Percentiles rank a stretch among this genome's conserved stretches.
Evolutionary conservation across 148 eudicot genomes (phyloP).

Genomic region (Fagopyrum tataricum): DNA sequence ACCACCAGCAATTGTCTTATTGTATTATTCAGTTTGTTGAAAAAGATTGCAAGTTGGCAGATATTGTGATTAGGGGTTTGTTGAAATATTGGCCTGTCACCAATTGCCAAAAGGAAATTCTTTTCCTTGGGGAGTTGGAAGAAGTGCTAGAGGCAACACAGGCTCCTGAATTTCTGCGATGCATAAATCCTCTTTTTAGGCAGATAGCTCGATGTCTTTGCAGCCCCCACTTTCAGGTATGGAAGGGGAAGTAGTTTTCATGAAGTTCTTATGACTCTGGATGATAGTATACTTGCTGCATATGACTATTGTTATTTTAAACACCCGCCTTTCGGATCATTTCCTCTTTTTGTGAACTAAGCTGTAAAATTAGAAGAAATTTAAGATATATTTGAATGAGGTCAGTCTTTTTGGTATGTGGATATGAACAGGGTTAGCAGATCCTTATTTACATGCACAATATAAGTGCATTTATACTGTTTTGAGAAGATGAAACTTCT

Average conservation of each 20-base stretch:
- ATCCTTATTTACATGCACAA: background rate
- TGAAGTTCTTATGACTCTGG: background rate
- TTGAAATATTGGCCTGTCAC: constrained; percentile 27
- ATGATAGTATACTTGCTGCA: background rate
- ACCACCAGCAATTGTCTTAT: constrained; percentile 21
- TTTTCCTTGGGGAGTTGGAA: constrained; percentile 19
- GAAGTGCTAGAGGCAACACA: constrained; percentile 23
- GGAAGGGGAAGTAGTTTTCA: constrained; percentile 8
- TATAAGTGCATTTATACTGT: background rate
- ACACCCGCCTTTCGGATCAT: background rate
- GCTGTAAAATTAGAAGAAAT: background rate
- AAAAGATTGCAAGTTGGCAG: constrained; percentile 23
- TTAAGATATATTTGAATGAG: background rate
- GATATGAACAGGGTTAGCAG: too few relatives aligned
- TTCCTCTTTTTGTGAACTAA: background rate
- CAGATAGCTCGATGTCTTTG: constrained; percentile 24
- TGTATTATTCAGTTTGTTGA: constrained; percentile 24
- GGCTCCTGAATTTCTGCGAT: constrained; percentile 21
- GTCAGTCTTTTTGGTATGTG: background rate
- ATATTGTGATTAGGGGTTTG: constrained; percentile 25
- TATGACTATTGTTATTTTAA: background rate
- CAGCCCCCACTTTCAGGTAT: constrained; percentile 16
- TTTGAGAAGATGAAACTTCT: background rate
- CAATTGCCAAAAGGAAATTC: constrained; percentile 19
- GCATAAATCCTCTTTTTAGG: constrained; percentile 24